These are phyloP conservation scores for Candolleomyces efflorescens DNA, from an alignment of 768 basidiomycete genomes.

Conservation along the genomic window DNA sequence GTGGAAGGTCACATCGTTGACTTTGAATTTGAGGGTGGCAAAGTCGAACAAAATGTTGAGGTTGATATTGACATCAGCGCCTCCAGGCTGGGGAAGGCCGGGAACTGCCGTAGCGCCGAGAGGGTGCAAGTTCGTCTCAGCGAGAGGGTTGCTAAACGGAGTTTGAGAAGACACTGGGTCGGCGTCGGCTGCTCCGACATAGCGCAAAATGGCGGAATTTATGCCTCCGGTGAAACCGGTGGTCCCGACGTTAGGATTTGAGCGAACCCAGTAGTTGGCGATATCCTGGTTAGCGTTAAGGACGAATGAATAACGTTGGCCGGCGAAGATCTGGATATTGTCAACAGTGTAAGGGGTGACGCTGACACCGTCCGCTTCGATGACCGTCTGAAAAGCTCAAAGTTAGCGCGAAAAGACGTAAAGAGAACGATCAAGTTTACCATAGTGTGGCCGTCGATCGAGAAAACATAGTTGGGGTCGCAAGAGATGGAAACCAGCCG, in stretches of 20 bases:
- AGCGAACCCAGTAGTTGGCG: slow-evolving; percentile 42
- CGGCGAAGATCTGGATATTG: too few species aligned
- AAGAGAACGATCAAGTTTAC: too few species aligned
- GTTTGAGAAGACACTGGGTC: slow-evolving; percentile 36
- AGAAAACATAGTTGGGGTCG: slow-evolving; percentile 30
- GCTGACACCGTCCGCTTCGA: too few species aligned
- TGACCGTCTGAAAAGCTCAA: too few species aligned
- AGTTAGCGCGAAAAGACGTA: too few species aligned
- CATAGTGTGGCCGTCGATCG: too few species aligned
- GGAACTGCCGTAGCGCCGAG: slow-evolving; percentile 26
- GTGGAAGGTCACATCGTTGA: slow-evolving; percentile 16
- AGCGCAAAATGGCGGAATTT: slow-evolving; percentile 53
- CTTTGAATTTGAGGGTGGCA: slow-evolving; percentile 14
- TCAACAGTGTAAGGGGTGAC: too few species aligned
- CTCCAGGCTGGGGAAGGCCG: slow-evolving; percentile 31
- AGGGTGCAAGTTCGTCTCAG: slow-evolving; percentile 34
- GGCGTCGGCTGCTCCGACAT: slow-evolving; percentile 32
- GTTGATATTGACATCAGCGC: slow-evolving; percentile 35
- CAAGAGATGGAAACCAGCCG: slow-evolving; percentile 43
- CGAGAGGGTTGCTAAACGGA: slow-evolving; percentile 20
- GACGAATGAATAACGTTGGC: too few species aligned
- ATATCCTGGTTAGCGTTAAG: slow-evolving; percentile 21
- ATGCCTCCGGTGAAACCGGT: slow-evolving; percentile 29
- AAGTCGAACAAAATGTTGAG: slow-evolving; percentile 20
- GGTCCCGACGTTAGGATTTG: slow-evolving; percentile 27